These are phyloP conservation scores for Selaginella tamariscina DNA, from an alignment of 75 land plant species.

Conservation along the genomic window DNA sequence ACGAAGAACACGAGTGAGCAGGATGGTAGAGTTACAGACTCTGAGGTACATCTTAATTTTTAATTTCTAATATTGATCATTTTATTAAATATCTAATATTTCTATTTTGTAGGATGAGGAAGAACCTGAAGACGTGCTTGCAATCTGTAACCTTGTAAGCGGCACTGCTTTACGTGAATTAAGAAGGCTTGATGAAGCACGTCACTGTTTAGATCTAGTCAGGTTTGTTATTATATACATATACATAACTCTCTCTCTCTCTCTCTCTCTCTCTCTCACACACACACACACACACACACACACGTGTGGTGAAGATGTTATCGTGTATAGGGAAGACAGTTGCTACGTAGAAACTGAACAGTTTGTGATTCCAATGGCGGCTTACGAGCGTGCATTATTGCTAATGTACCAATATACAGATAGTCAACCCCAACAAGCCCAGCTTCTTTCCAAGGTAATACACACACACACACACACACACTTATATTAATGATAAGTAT, in stretches of 20 bases:
- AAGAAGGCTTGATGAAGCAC: conserved; percentile 26
- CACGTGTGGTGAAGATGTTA: background rate
- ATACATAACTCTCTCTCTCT: no score
- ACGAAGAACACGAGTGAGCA: no score
- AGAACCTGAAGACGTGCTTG: conserved; percentile 21
- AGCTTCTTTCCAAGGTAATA: background rate
- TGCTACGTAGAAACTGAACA: conserved; percentile 29
- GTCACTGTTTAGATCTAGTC: conserved; percentile 17
- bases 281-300: background rate
- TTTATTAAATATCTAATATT: no score
- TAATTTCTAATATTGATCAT: no score
- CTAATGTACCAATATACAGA: conserved; percentile 20
- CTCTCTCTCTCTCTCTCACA: no score
- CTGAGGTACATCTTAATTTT: no score
- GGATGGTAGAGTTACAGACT: no score
- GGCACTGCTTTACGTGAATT: conserved; percentile 37
- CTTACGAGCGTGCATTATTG: conserved; percentile 35
- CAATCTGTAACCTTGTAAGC: conserved; percentile 27
- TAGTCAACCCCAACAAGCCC: background rate
- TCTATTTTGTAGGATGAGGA: conserved; percentile 23
- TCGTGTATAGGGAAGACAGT: conserved; percentile 21
- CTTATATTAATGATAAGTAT: no score
- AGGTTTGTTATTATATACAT: conserved; percentile 18
- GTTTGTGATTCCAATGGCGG: conserved; percentile 35
- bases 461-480: no score